Conservation (phyloP, 1,284 basidiomycete genomes). For the Cutaneotrichosporon mucoides region DNA sequence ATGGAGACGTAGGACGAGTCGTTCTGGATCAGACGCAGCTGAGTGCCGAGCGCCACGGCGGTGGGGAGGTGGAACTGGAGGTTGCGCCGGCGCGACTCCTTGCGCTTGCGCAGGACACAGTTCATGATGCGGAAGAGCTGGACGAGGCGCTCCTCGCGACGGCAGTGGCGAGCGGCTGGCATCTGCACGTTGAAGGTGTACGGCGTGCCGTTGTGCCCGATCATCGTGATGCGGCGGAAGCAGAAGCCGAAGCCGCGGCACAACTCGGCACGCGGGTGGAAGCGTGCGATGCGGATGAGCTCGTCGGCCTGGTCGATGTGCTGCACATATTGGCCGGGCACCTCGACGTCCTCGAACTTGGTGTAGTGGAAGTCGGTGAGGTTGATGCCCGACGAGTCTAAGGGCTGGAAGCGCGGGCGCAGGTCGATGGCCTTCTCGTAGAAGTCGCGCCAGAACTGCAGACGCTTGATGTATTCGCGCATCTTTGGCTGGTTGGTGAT, state of each 20-base stretch:
- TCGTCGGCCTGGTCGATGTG: constrained; percentile 92
- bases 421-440: constrained; percentile 83
- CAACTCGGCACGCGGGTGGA: constrained; percentile 86
- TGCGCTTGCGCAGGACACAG: constrained; percentile 76
- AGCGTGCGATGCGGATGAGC: constrained; percentile 88
- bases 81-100: constrained; percentile 89
- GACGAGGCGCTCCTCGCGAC: constrained; percentile 89
- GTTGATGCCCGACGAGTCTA: constrained; percentile 89
- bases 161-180: constrained; percentile 78
- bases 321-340: constrained; percentile 96
- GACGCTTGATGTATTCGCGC: constrained; percentile 80
- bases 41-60: constrained; percentile 78
- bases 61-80: constrained; percentile 87
- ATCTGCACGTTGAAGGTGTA: constrained; percentile 90
- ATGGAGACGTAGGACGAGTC: constrained; percentile 87
- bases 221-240: constrained; percentile 85
- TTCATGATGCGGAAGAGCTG: constrained; percentile 92
- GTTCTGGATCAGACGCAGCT: constrained; percentile 80
- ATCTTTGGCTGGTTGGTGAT: constrained; percentile 73
- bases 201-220: constrained; percentile 85
- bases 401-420: constrained; percentile 75
- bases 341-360: constrained; percentile 97
- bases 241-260: constrained; percentile 76
- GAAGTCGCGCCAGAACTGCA: constrained; percentile 90
- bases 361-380: constrained; percentile 96